Evolutionary conservation across 495 filamentous ascomycete genomes (phyloP).

Genomic region (Sphaerosporella brunnea): DNA sequence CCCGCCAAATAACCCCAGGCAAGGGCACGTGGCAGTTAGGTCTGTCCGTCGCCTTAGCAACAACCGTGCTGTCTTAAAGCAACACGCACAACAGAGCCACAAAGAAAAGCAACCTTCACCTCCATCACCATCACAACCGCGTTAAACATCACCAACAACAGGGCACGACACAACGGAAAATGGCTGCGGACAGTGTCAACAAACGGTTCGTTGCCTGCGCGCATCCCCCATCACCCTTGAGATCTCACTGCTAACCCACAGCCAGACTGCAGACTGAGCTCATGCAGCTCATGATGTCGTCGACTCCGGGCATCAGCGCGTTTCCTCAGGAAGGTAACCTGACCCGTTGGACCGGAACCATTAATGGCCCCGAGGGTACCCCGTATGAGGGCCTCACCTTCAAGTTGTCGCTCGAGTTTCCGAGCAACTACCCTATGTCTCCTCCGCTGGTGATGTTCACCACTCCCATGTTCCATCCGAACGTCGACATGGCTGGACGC

Average conservation of each 20-base stretch:
- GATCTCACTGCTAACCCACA: neutral
- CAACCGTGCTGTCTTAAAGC: too few relatives aligned
- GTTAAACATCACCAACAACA: too few relatives aligned
- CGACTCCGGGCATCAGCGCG: constrained; percentile 82
- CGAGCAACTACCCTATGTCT: constrained; percentile 79
- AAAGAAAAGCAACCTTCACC: too few relatives aligned
- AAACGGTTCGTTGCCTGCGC: constrained; percentile 4
- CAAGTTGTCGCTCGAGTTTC: constrained; percentile 86
- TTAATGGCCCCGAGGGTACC: constrained; percentile 78
- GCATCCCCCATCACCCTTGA: neutral
- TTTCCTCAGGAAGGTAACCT: constrained; percentile 91
- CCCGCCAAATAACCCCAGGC: too few relatives aligned
- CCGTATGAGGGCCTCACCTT: constrained; percentile 73
- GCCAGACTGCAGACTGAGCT: constrained; percentile 82
- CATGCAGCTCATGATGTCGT: constrained; percentile 92
- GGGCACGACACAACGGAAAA: too few relatives aligned
- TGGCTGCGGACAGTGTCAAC: neutral
- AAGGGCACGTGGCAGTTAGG: too few relatives aligned
- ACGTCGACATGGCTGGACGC: constrained; percentile 85
- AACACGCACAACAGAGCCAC: too few relatives aligned
- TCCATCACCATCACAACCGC: too few relatives aligned
- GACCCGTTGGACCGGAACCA: constrained; percentile 79
- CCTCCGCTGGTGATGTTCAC: constrained; percentile 88
- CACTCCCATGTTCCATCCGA: constrained; percentile 86
- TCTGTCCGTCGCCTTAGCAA: too few relatives aligned